These are phyloP conservation scores for Mycena galericulata DNA, from an alignment of 768 basidiomycete species.

Conservation along the genomic window DNA sequence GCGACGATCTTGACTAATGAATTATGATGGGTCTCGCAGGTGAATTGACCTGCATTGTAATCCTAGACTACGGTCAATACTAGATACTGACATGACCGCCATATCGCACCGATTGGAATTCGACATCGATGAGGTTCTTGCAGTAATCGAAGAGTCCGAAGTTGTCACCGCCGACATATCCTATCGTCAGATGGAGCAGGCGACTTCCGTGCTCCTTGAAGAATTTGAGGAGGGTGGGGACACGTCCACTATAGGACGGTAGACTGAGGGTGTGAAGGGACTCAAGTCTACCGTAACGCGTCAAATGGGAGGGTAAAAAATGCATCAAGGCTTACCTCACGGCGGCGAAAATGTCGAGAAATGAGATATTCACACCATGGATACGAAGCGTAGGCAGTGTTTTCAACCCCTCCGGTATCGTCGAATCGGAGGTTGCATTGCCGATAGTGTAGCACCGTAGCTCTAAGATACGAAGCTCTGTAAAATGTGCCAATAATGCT, in stretches of 20 bases:
- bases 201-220: background rate
- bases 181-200: background rate
- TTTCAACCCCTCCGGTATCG: no score
- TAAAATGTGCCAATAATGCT: no score
- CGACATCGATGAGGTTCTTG: background rate
- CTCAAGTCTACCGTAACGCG: background rate
- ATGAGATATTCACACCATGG: background rate
- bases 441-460: no score
- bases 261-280: background rate
- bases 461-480: no score
- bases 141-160: background rate
- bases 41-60: no score
- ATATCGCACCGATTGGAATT: background rate
- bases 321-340: background rate
- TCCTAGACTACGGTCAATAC: background rate
- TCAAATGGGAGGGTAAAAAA: background rate
- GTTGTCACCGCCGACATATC: no score
- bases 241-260: background rate
- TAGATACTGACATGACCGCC: background rate
- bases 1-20: background rate
- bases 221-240: background rate
- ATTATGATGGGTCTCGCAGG: background rate
- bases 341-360: background rate
- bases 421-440: no score
- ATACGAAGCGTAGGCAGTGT: no score